Conservation (phyloP, 2,329 filamentous ascomycete species). For the Dactylellina cionopaga region DNA sequence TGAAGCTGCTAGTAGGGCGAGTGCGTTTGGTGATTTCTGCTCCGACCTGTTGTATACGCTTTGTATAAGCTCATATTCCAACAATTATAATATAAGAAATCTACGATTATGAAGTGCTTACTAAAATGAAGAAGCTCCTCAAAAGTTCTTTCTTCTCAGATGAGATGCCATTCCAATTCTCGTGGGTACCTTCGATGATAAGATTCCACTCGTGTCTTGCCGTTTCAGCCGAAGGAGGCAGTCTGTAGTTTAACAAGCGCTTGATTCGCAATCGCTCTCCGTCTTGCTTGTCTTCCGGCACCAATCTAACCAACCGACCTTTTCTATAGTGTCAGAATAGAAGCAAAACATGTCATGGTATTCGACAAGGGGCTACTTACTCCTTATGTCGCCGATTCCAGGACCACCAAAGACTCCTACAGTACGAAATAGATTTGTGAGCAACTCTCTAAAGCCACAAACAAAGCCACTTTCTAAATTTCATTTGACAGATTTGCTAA, state of each 20-base stretch:
- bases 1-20: slow-evolving; percentile 77
- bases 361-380: slow-evolving; percentile 62
- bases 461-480: neutral
- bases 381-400: slow-evolving; percentile 81
- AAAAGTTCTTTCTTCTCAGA: slow-evolving; percentile 80
- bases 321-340: slow-evolving; percentile 10
- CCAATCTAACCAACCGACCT: slow-evolving; percentile 90
- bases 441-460: neutral
- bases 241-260: slow-evolving; percentile 84
- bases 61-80: too few species aligned
- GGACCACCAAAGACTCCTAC: slow-evolving; percentile 95
- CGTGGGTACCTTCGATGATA: slow-evolving; percentile 83
- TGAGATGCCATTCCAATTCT: slow-evolving; percentile 75
- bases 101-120: too few species aligned
- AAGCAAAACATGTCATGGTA: neutral
- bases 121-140: slow-evolving; percentile 77
- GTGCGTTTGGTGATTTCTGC: slow-evolving; percentile 78
- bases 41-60: slow-evolving; percentile 9
- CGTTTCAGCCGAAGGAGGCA: slow-evolving; percentile 70
- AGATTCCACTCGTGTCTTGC: slow-evolving; percentile 86
- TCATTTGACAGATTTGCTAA: neutral
- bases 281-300: slow-evolving; percentile 72
- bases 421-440: slow-evolving; percentile 61
- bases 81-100: too few species aligned
- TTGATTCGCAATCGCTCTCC: slow-evolving; percentile 79